phyloP scores from a whole-genome alignment of 2,329 filamentous ascomycete genomes.

The Fusarium pininemorale region DNA sequence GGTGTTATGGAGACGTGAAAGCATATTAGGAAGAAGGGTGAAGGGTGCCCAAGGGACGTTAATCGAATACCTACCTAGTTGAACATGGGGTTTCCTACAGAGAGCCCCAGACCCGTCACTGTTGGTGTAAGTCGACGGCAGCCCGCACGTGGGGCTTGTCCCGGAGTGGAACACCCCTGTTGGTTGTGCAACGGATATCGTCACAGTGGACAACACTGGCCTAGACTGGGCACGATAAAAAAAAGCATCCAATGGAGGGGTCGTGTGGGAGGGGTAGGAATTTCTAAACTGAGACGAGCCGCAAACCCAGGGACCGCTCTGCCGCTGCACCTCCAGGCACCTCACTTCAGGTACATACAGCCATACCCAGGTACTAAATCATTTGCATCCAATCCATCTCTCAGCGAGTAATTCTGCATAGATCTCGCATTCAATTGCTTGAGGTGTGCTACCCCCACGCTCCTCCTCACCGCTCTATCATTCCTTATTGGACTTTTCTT shows the following conservation, averaged over 20 bases:
- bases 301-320: slow-evolving; percentile 7
- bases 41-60: background rate
- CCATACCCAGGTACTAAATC: background rate
- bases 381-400: background rate
- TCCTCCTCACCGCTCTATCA: slow-evolving; percentile 26
- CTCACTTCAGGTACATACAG: slow-evolving; percentile 18
- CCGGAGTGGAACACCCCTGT: slow-evolving; percentile 16
- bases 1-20: background rate
- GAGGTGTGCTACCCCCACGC: slow-evolving; percentile 18
- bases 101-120: background rate
- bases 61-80: background rate
- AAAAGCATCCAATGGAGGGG: slow-evolving; percentile 8
- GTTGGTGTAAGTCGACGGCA: slow-evolving; percentile 7
- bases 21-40: background rate
- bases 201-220: slow-evolving; percentile 21
- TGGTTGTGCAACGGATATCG: slow-evolving; percentile 20
- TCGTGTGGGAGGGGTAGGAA: slow-evolving; percentile 12
- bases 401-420: slow-evolving; percentile 28
- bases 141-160: slow-evolving; percentile 17
- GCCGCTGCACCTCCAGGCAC: background rate
- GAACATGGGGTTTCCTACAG: background rate
- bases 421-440: slow-evolving; percentile 24
- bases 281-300: slow-evolving; percentile 7
- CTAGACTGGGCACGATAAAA: background rate
- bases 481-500: background rate